Evolutionary conservation across 768 basidiomycete species (phyloP).

Genomic region (Lactifluus piperatus): DNA sequence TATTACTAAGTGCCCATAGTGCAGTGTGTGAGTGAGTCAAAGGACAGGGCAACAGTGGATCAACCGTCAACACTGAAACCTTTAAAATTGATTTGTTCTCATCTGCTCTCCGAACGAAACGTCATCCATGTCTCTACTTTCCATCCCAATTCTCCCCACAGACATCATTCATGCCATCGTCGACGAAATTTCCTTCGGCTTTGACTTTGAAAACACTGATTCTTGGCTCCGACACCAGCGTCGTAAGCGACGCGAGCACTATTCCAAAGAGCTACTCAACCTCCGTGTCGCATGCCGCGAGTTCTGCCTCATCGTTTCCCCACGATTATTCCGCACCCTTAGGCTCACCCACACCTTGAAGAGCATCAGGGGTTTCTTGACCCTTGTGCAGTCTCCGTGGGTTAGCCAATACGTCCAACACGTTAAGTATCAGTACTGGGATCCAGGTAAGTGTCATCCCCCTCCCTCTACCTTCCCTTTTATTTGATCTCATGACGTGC

Average conservation of each 20-base stretch:
- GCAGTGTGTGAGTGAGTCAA: no score
- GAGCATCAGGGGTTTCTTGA: conserved; percentile 4
- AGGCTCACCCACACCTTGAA: conserved; percentile 4
- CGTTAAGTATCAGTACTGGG: conserved; percentile 12
- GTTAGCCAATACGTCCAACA: not conserved
- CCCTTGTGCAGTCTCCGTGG: conserved; percentile 5
- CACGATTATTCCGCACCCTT: conserved; percentile 3
- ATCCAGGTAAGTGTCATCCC: conserved; percentile 4
- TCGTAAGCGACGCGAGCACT: not conserved
- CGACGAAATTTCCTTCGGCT: not conserved
- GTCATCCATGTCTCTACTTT: no score
- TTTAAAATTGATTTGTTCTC: no score
- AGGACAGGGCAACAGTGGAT: no score
- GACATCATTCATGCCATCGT: conserved; percentile 11
- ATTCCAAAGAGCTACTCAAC: not conserved
- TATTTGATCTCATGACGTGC: not conserved
- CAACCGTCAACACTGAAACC: no score
- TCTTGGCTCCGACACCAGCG: not conserved
- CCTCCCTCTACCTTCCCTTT: not conserved
- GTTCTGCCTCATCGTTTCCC: conserved; percentile 3
- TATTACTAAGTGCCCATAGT: no score
- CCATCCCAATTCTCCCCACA: not conserved
- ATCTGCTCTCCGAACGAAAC: no score
- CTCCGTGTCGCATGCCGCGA: conserved; percentile 4
- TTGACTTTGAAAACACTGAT: conserved; percentile 3